phyloP scores from a whole-genome alignment of 1,139 yeast species.

The Nakaseomyces glabratus region DNA sequence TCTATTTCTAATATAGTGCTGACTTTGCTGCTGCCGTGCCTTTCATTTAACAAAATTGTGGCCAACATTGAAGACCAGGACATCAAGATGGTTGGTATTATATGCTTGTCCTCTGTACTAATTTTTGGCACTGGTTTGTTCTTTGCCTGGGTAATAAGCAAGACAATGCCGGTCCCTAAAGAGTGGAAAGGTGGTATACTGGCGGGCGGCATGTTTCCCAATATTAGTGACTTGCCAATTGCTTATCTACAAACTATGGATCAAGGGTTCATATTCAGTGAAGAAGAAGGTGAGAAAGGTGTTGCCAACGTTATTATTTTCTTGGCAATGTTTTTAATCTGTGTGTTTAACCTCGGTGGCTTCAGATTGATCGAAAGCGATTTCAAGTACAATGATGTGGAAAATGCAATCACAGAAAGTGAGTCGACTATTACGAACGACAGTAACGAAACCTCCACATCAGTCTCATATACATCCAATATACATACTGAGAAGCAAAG shows the following conservation, averaged over 20 bases:
- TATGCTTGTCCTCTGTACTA: conserved; percentile 40
- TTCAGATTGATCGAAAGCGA: conserved; percentile 65
- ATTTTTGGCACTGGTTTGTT: conserved; percentile 28
- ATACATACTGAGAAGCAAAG: conserved; percentile 7
- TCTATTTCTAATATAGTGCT: conserved; percentile 65
- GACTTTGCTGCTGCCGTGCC: conserved; percentile 65
- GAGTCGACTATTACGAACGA: conserved; percentile 9
- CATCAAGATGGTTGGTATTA: conserved; percentile 68
- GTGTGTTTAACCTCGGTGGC: conserved; percentile 72
- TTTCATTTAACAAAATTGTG: conserved; percentile 73
- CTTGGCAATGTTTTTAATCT: conserved; percentile 58
- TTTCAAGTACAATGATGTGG: conserved; percentile 36
- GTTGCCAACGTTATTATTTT: conserved; percentile 81
- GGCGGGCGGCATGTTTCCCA: conserved; percentile 69
- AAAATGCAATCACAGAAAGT: conserved; percentile 15
- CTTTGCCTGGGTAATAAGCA: conserved; percentile 27
- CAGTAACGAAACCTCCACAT: conserved; percentile 7
- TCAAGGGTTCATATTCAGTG: conserved; percentile 50
- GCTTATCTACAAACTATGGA: conserved; percentile 83
- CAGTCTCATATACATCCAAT: conserved; percentile 6
- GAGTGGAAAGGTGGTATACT: conserved; percentile 78
- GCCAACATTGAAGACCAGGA: conserved; percentile 61
- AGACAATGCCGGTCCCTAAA: conserved; percentile 46
- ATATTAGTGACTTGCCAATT: conserved; percentile 80
- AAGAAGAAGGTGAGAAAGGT: conserved; percentile 60